Conservation (phyloP, 2,329 filamentous ascomycete genomes). For the Tolypocladium ovalisporum region DNA sequence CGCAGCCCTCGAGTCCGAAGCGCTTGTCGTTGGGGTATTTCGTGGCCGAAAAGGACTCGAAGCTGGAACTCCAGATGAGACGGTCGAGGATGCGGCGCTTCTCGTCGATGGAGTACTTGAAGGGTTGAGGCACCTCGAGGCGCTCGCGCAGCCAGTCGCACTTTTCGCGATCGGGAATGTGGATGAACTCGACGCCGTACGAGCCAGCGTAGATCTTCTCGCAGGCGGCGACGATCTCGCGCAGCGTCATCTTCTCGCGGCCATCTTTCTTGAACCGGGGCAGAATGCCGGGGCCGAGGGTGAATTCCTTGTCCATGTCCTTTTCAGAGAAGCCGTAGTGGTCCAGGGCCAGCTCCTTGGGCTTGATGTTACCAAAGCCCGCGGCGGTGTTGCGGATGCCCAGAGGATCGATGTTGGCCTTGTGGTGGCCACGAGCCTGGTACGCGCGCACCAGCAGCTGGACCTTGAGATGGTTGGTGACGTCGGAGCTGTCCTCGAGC, state of each 20-base stretch:
- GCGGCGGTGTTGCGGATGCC: conserved; percentile 70
- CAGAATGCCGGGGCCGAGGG: conserved; percentile 85
- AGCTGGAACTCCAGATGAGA: conserved; percentile 96
- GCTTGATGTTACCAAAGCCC: conserved; percentile 76
- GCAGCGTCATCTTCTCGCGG: conserved; percentile 90
- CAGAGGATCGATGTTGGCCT: conserved; percentile 92
- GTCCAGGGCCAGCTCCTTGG: conserved; percentile 84
- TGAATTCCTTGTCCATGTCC: conserved; percentile 87
- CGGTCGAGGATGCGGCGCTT: conserved; percentile 96
- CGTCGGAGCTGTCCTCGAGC: conserved; percentile 61
- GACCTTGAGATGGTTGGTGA: conserved; percentile 95
- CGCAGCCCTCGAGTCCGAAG: conserved; percentile 95
- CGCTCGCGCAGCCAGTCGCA: conserved; percentile 98
- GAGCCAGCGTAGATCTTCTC: conserved; percentile 94
- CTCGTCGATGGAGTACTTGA: conserved; percentile 96
- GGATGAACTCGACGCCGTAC: conserved; percentile 98
- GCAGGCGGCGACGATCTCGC: conserved; percentile 87
- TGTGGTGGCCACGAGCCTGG: conserved; percentile 96
- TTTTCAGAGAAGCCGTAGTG: conserved; percentile 93
- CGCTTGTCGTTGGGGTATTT: conserved; percentile 99
- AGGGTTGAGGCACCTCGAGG: conserved; percentile 85
- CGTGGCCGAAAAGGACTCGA: conserved; percentile 87
- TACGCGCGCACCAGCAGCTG: conserved; percentile 95
- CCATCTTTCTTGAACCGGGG: conserved; percentile 84
- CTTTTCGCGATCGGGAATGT: conserved; percentile 93